Conservation (phyloP, 2,329 filamentous ascomycete genomes). For the Hymenoscyphus occultus region DNA sequence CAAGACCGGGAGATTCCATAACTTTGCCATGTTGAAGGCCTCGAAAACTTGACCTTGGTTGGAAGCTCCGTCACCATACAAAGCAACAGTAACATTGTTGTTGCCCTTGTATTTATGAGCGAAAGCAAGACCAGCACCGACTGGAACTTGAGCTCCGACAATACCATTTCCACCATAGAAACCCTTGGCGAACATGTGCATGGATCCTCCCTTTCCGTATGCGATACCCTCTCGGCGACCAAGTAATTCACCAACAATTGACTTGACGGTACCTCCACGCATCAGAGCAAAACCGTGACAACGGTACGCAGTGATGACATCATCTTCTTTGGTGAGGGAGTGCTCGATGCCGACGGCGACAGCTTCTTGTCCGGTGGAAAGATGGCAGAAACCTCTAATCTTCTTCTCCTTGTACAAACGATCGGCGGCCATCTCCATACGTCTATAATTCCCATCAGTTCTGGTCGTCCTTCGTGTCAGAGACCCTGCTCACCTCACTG, state of each 20-base stretch:
- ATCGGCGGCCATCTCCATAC: slow-evolving; percentile 99
- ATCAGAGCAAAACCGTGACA: slow-evolving; percentile 98
- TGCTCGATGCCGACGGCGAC: slow-evolving; percentile 97
- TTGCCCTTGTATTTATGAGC: slow-evolving; percentile 90
- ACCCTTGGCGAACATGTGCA: slow-evolving; percentile 99
- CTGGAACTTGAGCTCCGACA: slow-evolving; percentile 95
- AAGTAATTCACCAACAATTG: slow-evolving; percentile 93
- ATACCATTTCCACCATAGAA: slow-evolving; percentile 99
- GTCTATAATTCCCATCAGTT: slow-evolving; percentile 51
- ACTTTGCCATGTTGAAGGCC: slow-evolving; percentile 99
- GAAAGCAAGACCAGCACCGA: slow-evolving; percentile 94
- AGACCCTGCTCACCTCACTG: slow-evolving; percentile 67
- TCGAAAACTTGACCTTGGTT: slow-evolving; percentile 99
- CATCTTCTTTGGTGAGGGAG: slow-evolving; percentile 85
- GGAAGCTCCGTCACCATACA: slow-evolving; percentile 97
- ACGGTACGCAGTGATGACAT: slow-evolving; percentile 96
- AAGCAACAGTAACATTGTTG: slow-evolving; percentile 81
- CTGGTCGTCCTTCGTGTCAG: slow-evolving; percentile 4
- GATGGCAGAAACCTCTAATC: slow-evolving; percentile 98
- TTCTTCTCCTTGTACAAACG: slow-evolving; percentile 99
- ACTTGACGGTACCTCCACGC: slow-evolving; percentile 86
- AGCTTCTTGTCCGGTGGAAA: slow-evolving; percentile 96
- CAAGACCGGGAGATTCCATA: slow-evolving; percentile 93
- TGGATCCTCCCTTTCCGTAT: slow-evolving; percentile 98
- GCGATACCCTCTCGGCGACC: slow-evolving; percentile 95